Base-by-base conservation (phyloP, 345 rosid species). In the Populus deltoides region DNA sequence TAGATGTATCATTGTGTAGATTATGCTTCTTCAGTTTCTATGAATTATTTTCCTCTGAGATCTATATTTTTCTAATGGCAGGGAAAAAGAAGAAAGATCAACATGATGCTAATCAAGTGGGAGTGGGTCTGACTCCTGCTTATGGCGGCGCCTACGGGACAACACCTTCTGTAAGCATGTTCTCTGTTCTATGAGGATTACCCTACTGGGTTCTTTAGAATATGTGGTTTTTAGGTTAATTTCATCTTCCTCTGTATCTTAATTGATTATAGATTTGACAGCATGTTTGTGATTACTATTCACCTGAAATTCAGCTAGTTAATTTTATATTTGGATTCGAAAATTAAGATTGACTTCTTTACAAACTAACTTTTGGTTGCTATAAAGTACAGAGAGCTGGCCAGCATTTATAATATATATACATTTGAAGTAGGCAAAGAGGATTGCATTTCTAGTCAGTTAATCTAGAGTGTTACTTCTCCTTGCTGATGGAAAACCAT, bases 1-100 rank as follows among this genome's bases (percentile, higher is more conserved):
- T 59, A 22, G 20, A 53, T 76, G 65, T 20, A 70, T 39, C 29
- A 29, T 25, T 70, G 18, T 77, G 51, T 53, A 25, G 29, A 59
- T 77, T 38, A 47, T 25, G 35, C 31, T 38, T 73, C 35, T 39
- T 25, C 49, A 25, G 16, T 39, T 53, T 70, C 16, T 61, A 13
- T 69, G 25, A 33, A 20, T 27, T 66, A 49, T 18, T 27, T 59
- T 33, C 12, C 27, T 62, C 51, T 31, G 65, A 29, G 66, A 70
- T 71, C 63, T 22, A 49, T 41, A 16, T 69, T 61, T 24, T 12
- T n/a, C 16, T 68, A 11, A 74, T 85, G 80, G 76, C 86, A 88
- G 93, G 97, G 66, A 97, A 92, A 86, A 97, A 91, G 83, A 89
- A 82, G 81, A 97, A 89, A 82, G 98, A 97, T 72, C 99, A 94